Evolutionary conservation across 2,329 filamentous ascomycete species (phyloP).

Genomic region (Neopestalotiopsis sp.): DNA sequence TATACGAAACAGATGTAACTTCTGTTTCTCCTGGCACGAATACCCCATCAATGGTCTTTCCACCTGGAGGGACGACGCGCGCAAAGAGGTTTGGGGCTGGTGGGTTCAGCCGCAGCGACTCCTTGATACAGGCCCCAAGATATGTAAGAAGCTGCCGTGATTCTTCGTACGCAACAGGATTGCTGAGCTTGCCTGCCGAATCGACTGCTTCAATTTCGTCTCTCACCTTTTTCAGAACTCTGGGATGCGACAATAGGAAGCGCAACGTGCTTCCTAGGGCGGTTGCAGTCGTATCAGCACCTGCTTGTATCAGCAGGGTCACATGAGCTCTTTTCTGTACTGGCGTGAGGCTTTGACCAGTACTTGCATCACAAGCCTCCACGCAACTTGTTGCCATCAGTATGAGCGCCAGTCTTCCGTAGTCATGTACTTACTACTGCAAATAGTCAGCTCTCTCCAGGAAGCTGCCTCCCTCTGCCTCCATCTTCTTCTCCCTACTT

Average conservation of each 20-base stretch:
- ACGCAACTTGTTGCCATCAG: conserved; percentile 27
- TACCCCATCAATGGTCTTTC: conserved; percentile 18
- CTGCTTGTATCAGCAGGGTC: conserved; percentile 20
- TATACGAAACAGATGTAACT: conserved; percentile 38
- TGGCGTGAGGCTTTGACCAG: conserved; percentile 15
- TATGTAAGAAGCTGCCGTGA: conserved; percentile 25
- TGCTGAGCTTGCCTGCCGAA: conserved; percentile 18
- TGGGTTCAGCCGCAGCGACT: conserved; percentile 24
- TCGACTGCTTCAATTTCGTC: conserved; percentile 17
- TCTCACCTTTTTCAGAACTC: conserved; percentile 7
- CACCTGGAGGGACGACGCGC: conserved; percentile 21
- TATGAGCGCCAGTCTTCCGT: neutral
- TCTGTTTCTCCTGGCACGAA: conserved; percentile 30
- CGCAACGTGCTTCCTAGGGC: conserved; percentile 17
- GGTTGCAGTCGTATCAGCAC: conserved; percentile 20
- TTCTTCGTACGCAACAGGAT: conserved; percentile 23
- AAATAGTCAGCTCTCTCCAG: conserved; percentile 37
- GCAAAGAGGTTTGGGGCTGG: conserved; percentile 23
- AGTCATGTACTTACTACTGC: conserved; percentile 34
- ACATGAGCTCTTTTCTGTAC: conserved; percentile 35
- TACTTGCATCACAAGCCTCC: conserved; percentile 34
- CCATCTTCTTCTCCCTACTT: conserved; percentile 30
- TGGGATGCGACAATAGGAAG: neutral
- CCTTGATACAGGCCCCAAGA: conserved; percentile 27
- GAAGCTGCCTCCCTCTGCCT: conserved; percentile 20